Evolutionary conservation across 495 filamentous ascomycete genomes (phyloP).

Genomic region (Penicillium diatomitis): DNA sequence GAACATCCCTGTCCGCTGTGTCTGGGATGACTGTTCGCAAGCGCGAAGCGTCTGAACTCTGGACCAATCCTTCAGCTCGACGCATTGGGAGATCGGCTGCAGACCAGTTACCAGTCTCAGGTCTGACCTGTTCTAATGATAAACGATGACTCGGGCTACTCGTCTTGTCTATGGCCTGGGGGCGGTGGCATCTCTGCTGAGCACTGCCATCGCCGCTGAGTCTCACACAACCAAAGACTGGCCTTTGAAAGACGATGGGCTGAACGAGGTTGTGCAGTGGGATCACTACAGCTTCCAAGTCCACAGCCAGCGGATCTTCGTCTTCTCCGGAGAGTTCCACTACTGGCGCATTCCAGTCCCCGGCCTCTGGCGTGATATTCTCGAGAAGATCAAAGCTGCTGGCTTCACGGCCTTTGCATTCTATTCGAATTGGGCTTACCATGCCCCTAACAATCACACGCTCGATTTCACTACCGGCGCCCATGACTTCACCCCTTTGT

Average conservation of each 20-base stretch:
- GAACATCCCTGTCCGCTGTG: too few species aligned
- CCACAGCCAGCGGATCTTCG: constrained; percentile 45
- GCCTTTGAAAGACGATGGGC: constrained; percentile 42
- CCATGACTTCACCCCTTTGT: constrained; percentile 42
- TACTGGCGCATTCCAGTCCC: constrained; percentile 54
- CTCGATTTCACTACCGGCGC: constrained; percentile 50
- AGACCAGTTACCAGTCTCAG: constrained; percentile 1
- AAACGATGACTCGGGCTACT: constrained; percentile 6
- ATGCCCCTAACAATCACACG: constrained; percentile 39
- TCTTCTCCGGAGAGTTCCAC: constrained; percentile 54
- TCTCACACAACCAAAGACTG: constrained; percentile 21
- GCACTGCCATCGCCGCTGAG: constrained; percentile 10
- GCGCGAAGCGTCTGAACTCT: too few species aligned
- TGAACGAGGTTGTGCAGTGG: constrained; percentile 44
- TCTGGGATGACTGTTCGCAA: too few species aligned
- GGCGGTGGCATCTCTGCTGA: constrained; percentile 12
- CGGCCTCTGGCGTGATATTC: constrained; percentile 48
- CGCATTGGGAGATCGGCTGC: not conserved
- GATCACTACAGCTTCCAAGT: constrained; percentile 53
- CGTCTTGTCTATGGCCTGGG: constrained; percentile 8
- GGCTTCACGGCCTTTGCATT: constrained; percentile 48
- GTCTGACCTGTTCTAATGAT: not conserved
- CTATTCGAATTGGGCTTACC: constrained; percentile 51
- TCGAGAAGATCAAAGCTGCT: constrained; percentile 56
- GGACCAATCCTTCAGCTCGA: not conserved